Percentiles rank a stretch among this genome's conserved stretches.
Conservation (phyloP, 306 rosid genomes). For the Malus orientalis region DNA sequence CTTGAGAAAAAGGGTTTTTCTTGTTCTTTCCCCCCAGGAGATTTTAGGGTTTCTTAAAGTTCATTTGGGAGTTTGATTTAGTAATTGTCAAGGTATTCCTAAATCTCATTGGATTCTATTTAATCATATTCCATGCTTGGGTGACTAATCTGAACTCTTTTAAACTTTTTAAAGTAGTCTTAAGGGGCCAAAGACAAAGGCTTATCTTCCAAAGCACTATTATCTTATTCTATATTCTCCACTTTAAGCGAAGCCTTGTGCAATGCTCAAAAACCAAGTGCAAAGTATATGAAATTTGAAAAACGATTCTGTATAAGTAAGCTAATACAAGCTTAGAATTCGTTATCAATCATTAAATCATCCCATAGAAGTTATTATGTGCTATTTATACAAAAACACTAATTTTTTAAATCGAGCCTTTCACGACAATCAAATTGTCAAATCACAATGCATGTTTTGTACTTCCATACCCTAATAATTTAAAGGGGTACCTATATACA, state of each 20-base stretch:
- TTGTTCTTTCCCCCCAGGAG: background rate
- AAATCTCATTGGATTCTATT: background rate
- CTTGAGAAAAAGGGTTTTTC: too few species aligned
- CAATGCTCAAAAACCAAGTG: background rate
- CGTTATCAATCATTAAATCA: too few species aligned
- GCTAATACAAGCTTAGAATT: too few species aligned
- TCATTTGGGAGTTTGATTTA: background rate
- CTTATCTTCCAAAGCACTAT: background rate
- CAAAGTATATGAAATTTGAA: background rate
- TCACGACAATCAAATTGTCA: background rate
- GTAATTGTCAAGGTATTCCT: background rate
- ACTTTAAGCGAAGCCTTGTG: background rate
- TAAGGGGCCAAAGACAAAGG: background rate
- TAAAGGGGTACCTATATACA: background rate
- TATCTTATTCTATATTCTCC: background rate
- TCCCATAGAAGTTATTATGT: too few species aligned
- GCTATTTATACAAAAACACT: background rate
- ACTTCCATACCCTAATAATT: background rate
- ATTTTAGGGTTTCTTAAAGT: too few species aligned
- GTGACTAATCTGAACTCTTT: conserved; percentile 5
- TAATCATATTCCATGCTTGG: background rate
- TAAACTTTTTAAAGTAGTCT: background rate
- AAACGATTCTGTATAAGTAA: background rate
- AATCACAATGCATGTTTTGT: background rate
- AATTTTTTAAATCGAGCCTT: background rate